Evolutionary conservation across 2,329 filamentous ascomycete species (phyloP), one percentile per base, ranked within the genome.

Genomic region (Penicillium sp.): DNA sequence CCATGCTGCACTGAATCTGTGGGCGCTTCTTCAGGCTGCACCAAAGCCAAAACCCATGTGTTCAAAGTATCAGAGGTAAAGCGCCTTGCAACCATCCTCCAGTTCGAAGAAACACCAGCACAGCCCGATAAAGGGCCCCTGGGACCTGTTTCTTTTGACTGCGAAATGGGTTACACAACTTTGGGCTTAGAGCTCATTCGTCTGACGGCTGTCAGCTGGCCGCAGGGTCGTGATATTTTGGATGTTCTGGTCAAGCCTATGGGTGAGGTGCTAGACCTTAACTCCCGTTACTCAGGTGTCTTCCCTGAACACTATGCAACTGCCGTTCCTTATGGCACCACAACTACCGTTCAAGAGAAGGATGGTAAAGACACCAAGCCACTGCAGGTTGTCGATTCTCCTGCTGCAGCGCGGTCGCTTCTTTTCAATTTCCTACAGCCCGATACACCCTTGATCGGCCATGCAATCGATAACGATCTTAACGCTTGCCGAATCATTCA

Each of bases 121-220:
- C 74, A 78, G 27, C 62, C 65, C 44, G 60, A 63, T 13, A 68
- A 73, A 59, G 66, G 61, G 39, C 60, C 55, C 22, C 66, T 65
- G 29, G 65, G 60, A 1, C 84, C 84, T 35, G 86, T 98, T 11
- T 89, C 87, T 62, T 93, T 99, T 67, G 95, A 99, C 72, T 98
- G 95, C 68, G 95, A 99, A 71, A 99, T 99, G 95, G 91, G 90
- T 5, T 98, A 96, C 70, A 99, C 96, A 0, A 90, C 90, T 1
- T 75, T 89, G 49, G 95, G 96, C 0, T 79, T 98, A 62, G 95
- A 99, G 73, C 82, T 99, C 19, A 88, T 98, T 55, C 90, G 95
- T 9, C 75, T 99, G 3, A 98, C 95, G 0, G 93, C 90, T 5
- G 88, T 93, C 3, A 86, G 88, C 10, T 99, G 95, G 93, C 93